Base-by-base conservation (phyloP, 441 rosid genomes). In the Populus hybrid region DNA sequence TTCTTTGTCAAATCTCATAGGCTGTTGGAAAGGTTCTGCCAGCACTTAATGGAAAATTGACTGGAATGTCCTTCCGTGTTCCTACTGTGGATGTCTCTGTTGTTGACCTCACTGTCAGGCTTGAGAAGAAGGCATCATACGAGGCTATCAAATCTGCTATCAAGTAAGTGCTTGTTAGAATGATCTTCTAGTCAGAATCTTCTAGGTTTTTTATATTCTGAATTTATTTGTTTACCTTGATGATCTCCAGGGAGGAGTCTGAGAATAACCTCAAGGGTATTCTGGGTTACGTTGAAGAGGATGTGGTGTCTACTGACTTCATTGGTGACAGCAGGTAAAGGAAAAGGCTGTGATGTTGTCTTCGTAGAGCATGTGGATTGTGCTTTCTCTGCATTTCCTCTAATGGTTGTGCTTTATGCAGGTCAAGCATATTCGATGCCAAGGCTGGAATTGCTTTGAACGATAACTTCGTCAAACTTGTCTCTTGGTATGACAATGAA, bases 21-120 rank as follows among this genome's bases (percentile, higher is more conserved):
- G 96, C 95, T 50, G 98, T 92, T 23, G 96, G 98, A 68, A 93
- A 90, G 72, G 98, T 93, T 67, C 82, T 93, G 69, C 98, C 95
- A 1, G 54, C 82, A 6, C 92, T 93, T 5, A 90, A 89, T 34
- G 97, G 98, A 26, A 93, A 92, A 78, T 77, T 93, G 83, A 90
- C 98, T 5, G 98, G 98, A 82, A 93, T 93, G 98, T 16, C 98
- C 38, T 92, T 93, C 95, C 93, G 98, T 24, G 98, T 93, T 24
- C 98, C 97, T 4, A 93, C 94, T 0, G 95, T 89, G 9, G 98
- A 93, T 80, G 97, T 93, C 4, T 92, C 96, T 18, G 98, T 93
- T 74, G 98, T 93, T 69, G 97, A 92, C 72, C 95, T 93, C 67
- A 93, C 95, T 9, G 98, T 90, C 24, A 88, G 90, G 81, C 91